These are phyloP conservation scores for Yamadazyma akitaensis DNA, from an alignment of 805 yeast genomes.

Conservation along the genomic window DNA sequence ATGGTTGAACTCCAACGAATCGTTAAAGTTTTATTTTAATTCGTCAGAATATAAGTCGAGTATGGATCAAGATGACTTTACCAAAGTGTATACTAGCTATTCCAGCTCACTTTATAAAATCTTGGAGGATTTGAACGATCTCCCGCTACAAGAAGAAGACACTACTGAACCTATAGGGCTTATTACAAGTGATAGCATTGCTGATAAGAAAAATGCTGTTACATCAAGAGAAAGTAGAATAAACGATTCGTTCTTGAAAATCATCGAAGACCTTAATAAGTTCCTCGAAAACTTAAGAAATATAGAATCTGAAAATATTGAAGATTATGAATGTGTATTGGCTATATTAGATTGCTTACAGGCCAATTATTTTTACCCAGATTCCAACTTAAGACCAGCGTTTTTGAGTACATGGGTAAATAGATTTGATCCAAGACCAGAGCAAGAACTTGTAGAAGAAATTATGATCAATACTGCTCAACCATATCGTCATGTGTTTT, in stretches of 20 bases:
- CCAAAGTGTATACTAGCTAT: conserved; percentile 44
- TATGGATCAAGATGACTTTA: conserved; percentile 37
- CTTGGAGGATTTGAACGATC: conserved; percentile 37
- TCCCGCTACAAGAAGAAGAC: conserved; percentile 16
- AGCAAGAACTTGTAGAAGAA: conserved; percentile 45
- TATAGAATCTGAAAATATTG: conserved; percentile 24
- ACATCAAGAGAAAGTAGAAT: conserved; percentile 4
- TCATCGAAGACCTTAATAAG: conserved; percentile 26
- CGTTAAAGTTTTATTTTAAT: conserved; percentile 39
- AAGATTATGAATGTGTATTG: conserved; percentile 39
- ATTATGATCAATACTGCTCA: conserved; percentile 42
- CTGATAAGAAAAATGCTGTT: neutral
- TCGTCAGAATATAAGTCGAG: conserved; percentile 37
- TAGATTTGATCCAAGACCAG: conserved; percentile 66
- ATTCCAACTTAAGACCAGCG: conserved; percentile 40
- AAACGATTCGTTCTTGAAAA: conserved; percentile 24
- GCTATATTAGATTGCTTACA: conserved; percentile 57
- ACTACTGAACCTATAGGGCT: conserved; percentile 30
- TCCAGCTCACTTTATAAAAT: conserved; percentile 50
- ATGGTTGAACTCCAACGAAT: conserved; percentile 41
- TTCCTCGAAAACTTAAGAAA: conserved; percentile 22
- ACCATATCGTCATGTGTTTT: conserved; percentile 49
- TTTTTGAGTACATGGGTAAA: conserved; percentile 62
- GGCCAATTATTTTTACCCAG: conserved; percentile 44
- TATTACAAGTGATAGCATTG: conserved; percentile 17